Base-by-base conservation (phyloP, 768 basidiomycete genomes). In the Xanthoconium stramineum region DNA sequence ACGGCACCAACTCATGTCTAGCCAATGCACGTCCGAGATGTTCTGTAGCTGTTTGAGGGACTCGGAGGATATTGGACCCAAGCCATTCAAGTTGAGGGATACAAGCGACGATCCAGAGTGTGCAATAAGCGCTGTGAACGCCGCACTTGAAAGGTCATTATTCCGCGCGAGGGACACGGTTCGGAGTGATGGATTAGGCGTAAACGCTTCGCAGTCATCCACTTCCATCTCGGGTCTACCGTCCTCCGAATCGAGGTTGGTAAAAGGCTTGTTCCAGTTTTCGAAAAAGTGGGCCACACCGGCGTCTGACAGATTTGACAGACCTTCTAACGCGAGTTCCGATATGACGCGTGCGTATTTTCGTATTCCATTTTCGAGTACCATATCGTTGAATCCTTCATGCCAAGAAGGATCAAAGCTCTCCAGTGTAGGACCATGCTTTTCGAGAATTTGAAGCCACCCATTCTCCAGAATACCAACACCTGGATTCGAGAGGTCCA, bases 1-100 rank as follows among this genome's bases (percentile, higher is more conserved):
- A 47, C 95, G 75, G 63, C 94, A 94, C 82, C 89, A 98, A 1
- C 94, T 88, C 3, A 94, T 71, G 65, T 98, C 90, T 39, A 98
- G 58, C 65, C 74, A 78, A 62, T 68, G 72, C 66, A 96, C 58
- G 36, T 78, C 72, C 3, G 61, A 65, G 15, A 70, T 76, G 11
- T 37, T 69, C 74, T 68, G 65, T 42, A 70, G 67, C 24, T 73
- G 65, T 13, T 62, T 72, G 30, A 89, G 67, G 2, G 74, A 70
- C 13, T 82, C 81, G 35, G 78, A 75, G 0, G 78, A 76, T 0
- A 83, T 76, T 5, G 80, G 80, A 65, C 86, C 86, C 83, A 89
- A 85, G 3, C 89, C 86, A 50, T 94, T 92, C 64, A 98, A 80
- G 59, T 80, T 81, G 28, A 98, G 76, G 28, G 76, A 69, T 52